phyloP scores from a whole-genome alignment of 2,329 filamentous ascomycete species.

The Penicillium sp. region DNA sequence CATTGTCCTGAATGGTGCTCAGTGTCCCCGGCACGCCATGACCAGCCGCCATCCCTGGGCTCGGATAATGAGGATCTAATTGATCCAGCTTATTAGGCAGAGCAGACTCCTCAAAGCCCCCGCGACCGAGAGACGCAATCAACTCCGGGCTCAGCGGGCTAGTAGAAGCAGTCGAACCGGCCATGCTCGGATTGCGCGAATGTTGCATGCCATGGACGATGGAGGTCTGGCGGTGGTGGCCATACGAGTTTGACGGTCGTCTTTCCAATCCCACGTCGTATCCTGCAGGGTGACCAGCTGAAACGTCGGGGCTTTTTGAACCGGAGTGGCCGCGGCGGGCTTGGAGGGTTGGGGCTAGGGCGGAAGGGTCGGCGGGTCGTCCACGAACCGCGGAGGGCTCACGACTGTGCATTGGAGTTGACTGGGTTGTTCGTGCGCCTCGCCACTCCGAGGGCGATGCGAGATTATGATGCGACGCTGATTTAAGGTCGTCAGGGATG shows the following conservation, averaged over 20 bases:
- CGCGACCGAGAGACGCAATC: constrained; percentile 71
- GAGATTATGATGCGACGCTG: constrained; percentile 46
- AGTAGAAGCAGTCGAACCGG: constrained; percentile 68
- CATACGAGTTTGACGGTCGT: constrained; percentile 64
- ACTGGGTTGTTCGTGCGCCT: constrained; percentile 45
- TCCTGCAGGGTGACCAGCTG: constrained; percentile 41
- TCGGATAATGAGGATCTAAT: constrained; percentile 39
- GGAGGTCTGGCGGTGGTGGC: constrained; percentile 93
- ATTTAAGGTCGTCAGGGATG: constrained; percentile 48
- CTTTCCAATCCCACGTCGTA: constrained; percentile 50
- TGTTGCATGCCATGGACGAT: constrained; percentile 97
- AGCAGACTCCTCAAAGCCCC: constrained; percentile 55
- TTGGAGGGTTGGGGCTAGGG: constrained; percentile 45
- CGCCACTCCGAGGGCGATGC: constrained; percentile 47
- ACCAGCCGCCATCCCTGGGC: constrained; percentile 48
- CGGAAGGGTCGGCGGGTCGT: constrained; percentile 45
- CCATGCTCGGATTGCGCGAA: constrained; percentile 80
- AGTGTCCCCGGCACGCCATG: constrained; percentile 39
- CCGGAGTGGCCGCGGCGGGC: constrained; percentile 49
- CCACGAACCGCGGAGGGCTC: constrained; percentile 53
- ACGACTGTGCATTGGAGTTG: constrained; percentile 50
- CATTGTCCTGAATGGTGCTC: constrained; percentile 49
- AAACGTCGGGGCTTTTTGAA: constrained; percentile 51
- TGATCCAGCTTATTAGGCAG: constrained; percentile 41
- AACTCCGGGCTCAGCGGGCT: constrained; percentile 89